phyloP scores from a whole-genome alignment of 345 rosid species.

The Heritiera fomes region DNA sequence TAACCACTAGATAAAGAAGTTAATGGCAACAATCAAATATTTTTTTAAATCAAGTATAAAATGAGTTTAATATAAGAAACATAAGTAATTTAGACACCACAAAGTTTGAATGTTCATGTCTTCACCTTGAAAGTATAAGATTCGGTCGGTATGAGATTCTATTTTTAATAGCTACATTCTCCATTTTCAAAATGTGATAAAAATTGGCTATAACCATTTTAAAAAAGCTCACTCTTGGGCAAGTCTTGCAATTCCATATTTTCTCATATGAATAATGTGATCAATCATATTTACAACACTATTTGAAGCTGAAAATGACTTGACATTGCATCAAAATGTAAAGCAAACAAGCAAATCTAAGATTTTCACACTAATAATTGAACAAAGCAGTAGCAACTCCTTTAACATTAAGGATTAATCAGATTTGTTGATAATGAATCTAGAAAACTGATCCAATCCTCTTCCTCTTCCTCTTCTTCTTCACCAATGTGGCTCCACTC shows the following conservation, averaged over 20 bases:
- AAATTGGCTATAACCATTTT: no score
- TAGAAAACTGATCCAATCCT: slow-evolving; percentile 67
- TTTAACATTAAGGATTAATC: slow-evolving; percentile 35
- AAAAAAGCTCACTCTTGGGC: slow-evolving; percentile 15
- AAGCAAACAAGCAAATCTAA: slow-evolving; percentile 20
- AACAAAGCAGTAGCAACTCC: background rate
- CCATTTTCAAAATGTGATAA: no score
- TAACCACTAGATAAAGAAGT: no score
- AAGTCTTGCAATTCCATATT: background rate
- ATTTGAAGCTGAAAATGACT: slow-evolving; percentile 21
- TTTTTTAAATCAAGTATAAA: no score
- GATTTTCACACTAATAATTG: background rate
- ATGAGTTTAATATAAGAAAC: no score
- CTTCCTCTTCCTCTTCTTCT: slow-evolving; percentile 62
- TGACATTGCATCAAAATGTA: slow-evolving; percentile 5
- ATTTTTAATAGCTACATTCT: no score
- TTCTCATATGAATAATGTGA: slow-evolving; percentile 1
- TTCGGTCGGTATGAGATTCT: no score
- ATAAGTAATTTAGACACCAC: no score
- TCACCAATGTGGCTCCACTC: slow-evolving; percentile 42
- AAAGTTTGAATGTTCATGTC: no score
- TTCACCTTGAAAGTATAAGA: no score
- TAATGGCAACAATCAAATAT: no score
- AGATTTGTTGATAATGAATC: slow-evolving; percentile 58
- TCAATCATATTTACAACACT: slow-evolving; percentile 28